Evolutionary conservation across 305 asterid species (phyloP), one percentile per base, ranked within the genome.

Genomic region (Fraxinus latifolia): DNA sequence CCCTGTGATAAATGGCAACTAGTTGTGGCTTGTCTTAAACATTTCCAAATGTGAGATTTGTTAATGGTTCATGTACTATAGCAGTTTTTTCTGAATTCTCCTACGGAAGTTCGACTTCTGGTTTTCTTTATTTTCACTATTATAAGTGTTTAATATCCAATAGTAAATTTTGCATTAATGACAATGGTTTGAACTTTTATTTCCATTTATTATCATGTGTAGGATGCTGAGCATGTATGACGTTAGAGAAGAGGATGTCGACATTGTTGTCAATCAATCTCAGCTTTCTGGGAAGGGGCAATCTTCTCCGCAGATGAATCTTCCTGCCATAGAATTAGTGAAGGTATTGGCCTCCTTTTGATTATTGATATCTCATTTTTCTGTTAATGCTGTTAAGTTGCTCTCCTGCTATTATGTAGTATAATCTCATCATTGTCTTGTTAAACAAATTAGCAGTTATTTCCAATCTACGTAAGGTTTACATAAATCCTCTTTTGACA

Each of bases 1-100:
- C 95, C 91, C 81, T 91, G 90, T 87, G 98, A 96, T 86, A 96
- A 94, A 91, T 94, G 99, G 99, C 93, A 94, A 85, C 87, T 96
- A 81, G 97, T 89, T 85, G 88, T 93, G 85, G 94, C 95, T 76
- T 94, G 98, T 82, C 96, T 96, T 67, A 90, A 89, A 81, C 97
- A 94, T 89, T 93, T 94, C 86, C 96, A 90, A 86, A 91, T 94
- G 99, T 91, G 84, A 88, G 97, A 39, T 86, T 60, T 79, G 39
- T 81, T 83, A 76, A 62, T 84, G 55, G 82, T 53, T 73, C 21
- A 75, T 82, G 36, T 80, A 55, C 77, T 77, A 36, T 77, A 76
- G 76, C 79, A 76, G 39, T 39, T 76, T 70, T 71, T 42, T 36
- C 32, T 74, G 8, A 23, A 74, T 65, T 72, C 74, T 67, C 32